These are phyloP conservation scores for Pisolithus microcarpus DNA, from an alignment of 768 basidiomycete genomes.

Conservation along the genomic window DNA sequence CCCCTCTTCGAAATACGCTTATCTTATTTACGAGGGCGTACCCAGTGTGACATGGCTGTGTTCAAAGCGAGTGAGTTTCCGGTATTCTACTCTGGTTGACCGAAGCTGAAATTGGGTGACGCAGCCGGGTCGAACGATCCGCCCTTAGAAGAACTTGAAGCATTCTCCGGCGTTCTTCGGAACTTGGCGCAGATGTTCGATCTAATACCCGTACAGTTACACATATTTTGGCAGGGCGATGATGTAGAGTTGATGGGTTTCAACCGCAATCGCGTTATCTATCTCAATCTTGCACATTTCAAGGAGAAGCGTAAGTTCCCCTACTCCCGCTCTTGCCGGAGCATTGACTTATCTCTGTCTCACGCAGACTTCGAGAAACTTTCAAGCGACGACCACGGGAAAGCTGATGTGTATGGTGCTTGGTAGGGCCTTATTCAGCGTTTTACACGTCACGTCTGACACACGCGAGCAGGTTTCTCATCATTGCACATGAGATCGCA, in stretches of 20 bases:
- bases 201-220: conserved; percentile 1
- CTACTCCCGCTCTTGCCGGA: not conserved
- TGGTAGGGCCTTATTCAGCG: not conserved
- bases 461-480: conserved; percentile 18
- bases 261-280: conserved; percentile 11
- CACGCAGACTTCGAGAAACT: not conserved
- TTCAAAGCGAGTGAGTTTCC: conserved; percentile 2
- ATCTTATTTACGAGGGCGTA: not conserved
- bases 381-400: not conserved
- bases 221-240: conserved; percentile 7
- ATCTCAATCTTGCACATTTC: conserved; percentile 11
- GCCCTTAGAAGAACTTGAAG: conserved; percentile 1
- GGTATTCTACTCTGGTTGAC: not conserved
- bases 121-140: conserved; percentile 1
- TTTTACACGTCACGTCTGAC: not conserved
- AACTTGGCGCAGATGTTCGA: conserved; percentile 6
- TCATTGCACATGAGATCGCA: conserved; percentile 24
- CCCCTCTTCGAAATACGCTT: not conserved
- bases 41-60: conserved; percentile 1
- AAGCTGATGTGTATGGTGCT: not conserved
- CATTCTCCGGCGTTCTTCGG: conserved; percentile 3
- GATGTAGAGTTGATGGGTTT: conserved; percentile 12
- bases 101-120: not conserved
- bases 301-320: conserved; percentile 5
- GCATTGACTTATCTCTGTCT: not conserved